These are phyloP conservation scores for Immersiporthe knoxdaviesiana DNA, from an alignment of 2,329 filamentous ascomycete genomes.

Conservation along the genomic window DNA sequence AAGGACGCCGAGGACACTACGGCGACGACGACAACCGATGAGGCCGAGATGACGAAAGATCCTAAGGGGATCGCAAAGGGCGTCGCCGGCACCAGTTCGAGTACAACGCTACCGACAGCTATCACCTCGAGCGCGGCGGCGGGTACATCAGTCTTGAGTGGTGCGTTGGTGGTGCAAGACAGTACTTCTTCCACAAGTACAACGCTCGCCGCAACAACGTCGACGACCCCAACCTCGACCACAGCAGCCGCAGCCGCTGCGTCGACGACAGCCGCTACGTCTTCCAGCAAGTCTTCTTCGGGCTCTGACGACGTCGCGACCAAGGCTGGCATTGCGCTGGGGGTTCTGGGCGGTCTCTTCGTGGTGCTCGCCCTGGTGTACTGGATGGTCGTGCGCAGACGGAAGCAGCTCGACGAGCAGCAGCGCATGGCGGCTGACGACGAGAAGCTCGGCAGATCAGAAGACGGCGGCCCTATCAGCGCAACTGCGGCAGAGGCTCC, in stretches of 20 bases:
- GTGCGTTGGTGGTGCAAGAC: conserved; percentile 10
- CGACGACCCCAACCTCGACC: background rate
- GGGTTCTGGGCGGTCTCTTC: conserved; percentile 72
- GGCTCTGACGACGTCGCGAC: conserved; percentile 42
- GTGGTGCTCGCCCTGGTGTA: conserved; percentile 69
- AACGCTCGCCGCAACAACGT: background rate
- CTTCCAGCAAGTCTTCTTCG: conserved; percentile 7
- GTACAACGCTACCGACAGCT: conserved; percentile 12
- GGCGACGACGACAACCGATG: conserved; percentile 14
- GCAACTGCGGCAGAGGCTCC: conserved; percentile 63
- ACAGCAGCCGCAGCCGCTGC: conserved; percentile 10
- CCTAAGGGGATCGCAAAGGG: conserved; percentile 6
- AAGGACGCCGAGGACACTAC: conserved; percentile 27
- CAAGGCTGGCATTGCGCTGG: conserved; percentile 85
- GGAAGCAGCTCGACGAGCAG: conserved; percentile 65
- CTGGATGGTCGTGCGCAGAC: conserved; percentile 70
- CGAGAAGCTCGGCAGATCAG: conserved; percentile 62
- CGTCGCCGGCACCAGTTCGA: background rate
- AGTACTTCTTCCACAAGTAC: background rate
- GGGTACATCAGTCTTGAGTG: background rate
- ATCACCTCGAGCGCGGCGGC: conserved; percentile 8
- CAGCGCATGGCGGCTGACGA: conserved; percentile 56
- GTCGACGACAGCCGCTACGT: conserved; percentile 35
- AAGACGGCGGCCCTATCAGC: conserved; percentile 42
- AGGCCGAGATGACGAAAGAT: conserved; percentile 4